These are phyloP conservation scores for Penicillium roqueforti DNA, from an alignment of 495 filamentous ascomycete species.

Conservation along the genomic window DNA sequence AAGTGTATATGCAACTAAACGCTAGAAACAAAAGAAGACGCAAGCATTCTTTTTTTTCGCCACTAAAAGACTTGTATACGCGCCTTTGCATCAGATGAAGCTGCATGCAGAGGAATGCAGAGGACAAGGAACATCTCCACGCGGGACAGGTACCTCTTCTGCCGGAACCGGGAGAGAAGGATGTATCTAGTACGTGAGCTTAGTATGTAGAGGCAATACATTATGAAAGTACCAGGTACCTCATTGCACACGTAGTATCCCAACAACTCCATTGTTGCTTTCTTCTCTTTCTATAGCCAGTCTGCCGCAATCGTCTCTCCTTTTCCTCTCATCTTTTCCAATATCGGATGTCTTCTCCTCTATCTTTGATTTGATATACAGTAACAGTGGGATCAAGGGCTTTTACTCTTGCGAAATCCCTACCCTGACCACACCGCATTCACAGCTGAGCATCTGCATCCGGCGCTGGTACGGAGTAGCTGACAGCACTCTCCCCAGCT, in stretches of 20 bases:
- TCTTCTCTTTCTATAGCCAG: not conserved
- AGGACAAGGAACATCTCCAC: not conserved
- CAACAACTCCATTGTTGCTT: slow-evolving; percentile 11
- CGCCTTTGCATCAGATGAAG: not conserved
- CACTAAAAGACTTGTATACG: not conserved
- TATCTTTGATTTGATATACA: not conserved
- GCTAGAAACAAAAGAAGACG: slow-evolving; percentile 4
- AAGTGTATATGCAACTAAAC: slow-evolving; percentile 8
- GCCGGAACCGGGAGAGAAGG: not conserved
- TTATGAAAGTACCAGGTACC: not conserved
- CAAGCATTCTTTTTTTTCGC: not conserved
- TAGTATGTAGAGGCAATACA: not conserved
- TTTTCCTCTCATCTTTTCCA: too few relatives aligned
- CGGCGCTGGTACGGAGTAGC: slow-evolving; percentile 18
- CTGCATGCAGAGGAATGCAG: slow-evolving; percentile 11
- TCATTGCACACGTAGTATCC: not conserved
- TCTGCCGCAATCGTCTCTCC: slow-evolving; percentile 7
- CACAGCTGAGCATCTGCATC: slow-evolving; percentile 10
- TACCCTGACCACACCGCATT: slow-evolving; percentile 4
- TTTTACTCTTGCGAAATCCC: not conserved
- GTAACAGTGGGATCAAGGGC: not conserved
- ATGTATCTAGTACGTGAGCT: not conserved
- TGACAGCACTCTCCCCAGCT: slow-evolving; percentile 9
- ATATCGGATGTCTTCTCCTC: too few relatives aligned
- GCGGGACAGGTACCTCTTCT: slow-evolving; percentile 1